These are phyloP conservation scores for Curvularia eragrostidis DNA, from an alignment of 2,329 filamentous ascomycete genomes.

Conservation along the genomic window DNA sequence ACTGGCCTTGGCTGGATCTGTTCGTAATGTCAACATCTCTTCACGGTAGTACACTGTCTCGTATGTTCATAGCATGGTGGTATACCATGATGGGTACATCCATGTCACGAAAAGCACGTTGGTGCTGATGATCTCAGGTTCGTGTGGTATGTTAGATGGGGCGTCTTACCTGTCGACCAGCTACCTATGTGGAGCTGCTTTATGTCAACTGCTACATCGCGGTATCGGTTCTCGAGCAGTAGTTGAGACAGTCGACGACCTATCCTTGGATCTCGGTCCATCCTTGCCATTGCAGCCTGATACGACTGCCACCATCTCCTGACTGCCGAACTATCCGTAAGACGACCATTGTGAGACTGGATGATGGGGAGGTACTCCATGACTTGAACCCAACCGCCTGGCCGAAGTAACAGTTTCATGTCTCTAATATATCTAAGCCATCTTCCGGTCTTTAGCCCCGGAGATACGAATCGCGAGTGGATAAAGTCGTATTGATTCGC, in stretches of 20 bases:
- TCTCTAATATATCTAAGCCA: slow-evolving; percentile 81
- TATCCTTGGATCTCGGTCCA: slow-evolving; percentile 45
- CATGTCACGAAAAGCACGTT: too few relatives aligned
- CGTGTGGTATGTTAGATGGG: not conserved
- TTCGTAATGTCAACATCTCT: slow-evolving; percentile 5
- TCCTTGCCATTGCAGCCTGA: slow-evolving; percentile 41
- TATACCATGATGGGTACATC: too few relatives aligned
- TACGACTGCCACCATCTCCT: slow-evolving; percentile 49
- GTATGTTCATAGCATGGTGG: not conserved
- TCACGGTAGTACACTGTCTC: not conserved
- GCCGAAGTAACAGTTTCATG: slow-evolving; percentile 73
- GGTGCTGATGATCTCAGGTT: not conserved
- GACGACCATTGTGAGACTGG: slow-evolving; percentile 83
- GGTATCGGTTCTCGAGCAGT: slow-evolving; percentile 41
- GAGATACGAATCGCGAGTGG: slow-evolving; percentile 75
- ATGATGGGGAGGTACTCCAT: slow-evolving; percentile 86
- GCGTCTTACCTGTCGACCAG: slow-evolving; percentile 45
- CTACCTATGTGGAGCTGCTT: slow-evolving; percentile 48
- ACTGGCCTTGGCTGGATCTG: slow-evolving; percentile 40
- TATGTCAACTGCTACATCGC: slow-evolving; percentile 38
- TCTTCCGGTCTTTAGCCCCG: slow-evolving; percentile 73
- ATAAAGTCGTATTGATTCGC: slow-evolving; percentile 80
- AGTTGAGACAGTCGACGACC: slow-evolving; percentile 39
- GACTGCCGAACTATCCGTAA: slow-evolving; percentile 60
- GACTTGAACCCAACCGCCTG: slow-evolving; percentile 86